These are phyloP conservation scores for Rhododendron griersonianum DNA, from an alignment of 148 eudicot genomes.

Conservation along the genomic window DNA sequence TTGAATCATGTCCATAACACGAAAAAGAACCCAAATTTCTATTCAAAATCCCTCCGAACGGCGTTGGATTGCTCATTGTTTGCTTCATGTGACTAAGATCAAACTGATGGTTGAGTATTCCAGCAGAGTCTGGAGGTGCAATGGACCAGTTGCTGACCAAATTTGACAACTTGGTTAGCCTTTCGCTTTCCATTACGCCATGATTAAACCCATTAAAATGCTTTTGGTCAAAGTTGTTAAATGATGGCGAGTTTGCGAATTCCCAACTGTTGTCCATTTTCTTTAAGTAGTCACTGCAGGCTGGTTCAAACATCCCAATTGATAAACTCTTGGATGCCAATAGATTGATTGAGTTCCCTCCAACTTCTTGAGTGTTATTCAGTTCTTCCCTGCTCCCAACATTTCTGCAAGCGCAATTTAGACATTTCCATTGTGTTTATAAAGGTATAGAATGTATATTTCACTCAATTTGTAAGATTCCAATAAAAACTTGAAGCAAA, in stretches of 20 bases:
- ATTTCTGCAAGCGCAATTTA: background rate
- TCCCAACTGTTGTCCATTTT: constrained; percentile 31
- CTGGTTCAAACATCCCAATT: constrained; percentile 17
- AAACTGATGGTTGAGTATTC: constrained; percentile 7
- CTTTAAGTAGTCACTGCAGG: constrained; percentile 21
- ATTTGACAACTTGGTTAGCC: constrained; percentile 16
- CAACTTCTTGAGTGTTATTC: constrained; percentile 15
- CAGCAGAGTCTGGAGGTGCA: constrained; percentile 10
- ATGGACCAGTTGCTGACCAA: constrained; percentile 15
- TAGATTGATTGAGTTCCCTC: constrained; percentile 8
- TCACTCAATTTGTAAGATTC: background rate
- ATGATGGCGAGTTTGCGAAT: constrained; percentile 8
- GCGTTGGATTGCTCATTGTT: background rate
- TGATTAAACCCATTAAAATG: constrained; percentile 7
- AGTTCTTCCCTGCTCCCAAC: constrained; percentile 8
- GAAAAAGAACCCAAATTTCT: background rate
- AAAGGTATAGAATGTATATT: background rate
- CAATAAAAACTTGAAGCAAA: background rate
- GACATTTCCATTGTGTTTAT: background rate
- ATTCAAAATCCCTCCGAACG: background rate
- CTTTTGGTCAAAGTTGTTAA: constrained; percentile 10
- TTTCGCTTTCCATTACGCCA: constrained; percentile 9
- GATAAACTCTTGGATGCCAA: constrained; percentile 10
- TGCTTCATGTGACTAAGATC: constrained; percentile 1
- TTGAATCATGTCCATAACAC: constrained; percentile 2